Evolutionary conservation across 2,329 filamentous ascomycete species (phyloP), one percentile per base, ranked within the genome.

Genomic region (Phaeosphaeria sp.): DNA sequence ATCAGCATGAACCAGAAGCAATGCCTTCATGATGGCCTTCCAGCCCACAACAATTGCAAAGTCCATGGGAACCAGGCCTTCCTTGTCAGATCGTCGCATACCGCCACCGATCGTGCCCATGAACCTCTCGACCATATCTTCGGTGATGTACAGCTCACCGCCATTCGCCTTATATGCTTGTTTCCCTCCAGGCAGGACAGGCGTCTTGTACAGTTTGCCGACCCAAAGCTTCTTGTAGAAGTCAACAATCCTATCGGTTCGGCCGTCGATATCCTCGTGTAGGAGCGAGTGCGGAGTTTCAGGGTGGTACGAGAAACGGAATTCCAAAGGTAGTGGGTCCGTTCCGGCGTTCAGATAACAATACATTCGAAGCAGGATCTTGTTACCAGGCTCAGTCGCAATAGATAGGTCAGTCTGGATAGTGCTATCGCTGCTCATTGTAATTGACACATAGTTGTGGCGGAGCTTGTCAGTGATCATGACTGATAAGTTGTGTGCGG

Each of bases 1-100:
- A 50, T 68, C 65, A 22, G 41, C 41, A 15, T 43, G 50, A 20
- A 59, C 41, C 15, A 65, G 42, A 22, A 65, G 50, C 17, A 52
- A 25, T 7, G 63, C 52, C 46, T 59, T 57, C 48, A 59, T 57
- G 30, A 68, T 59, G 4, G 61, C 58, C 41, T 64, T 59, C 78
- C 78, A 80, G 27, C 75, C 76, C 46, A 79, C 71, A 11, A 79
- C 77, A 47, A 80, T 79, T 36, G 76, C 75, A 52, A 78, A 51
- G 22, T 68, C 65, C 52, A 67, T 52, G 1, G 65, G 59, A 6
- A 62, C 56, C 4, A 58, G 53, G 42, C 47, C 47, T 20, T 50
- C 47, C 18, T 50, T 50, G 27, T 50, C 47, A 20, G 48, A 15
- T 11, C 44, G 44, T 41, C 57, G 52, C 60, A 62, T 62, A 15